A percentile compares a stretch with the other conserved stretches of the same genome.
These are phyloP conservation scores for Saprolegnia parasitica DNA, from an alignment of 352 stramenopile genomes.

Conservation along the genomic window DNA sequence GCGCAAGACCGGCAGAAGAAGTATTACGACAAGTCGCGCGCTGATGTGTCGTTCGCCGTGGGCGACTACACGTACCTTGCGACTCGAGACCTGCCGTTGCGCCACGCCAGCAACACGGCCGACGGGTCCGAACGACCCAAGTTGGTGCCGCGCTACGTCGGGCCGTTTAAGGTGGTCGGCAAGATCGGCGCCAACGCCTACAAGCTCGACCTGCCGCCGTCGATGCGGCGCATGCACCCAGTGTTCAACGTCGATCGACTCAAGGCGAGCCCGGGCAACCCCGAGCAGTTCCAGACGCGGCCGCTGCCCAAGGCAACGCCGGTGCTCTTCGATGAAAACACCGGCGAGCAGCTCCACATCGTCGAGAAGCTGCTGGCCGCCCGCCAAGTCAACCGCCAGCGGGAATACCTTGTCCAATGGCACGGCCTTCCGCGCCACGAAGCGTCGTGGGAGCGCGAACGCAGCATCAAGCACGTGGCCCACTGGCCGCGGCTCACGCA, in stretches of 20 bases:
- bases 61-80: constrained; percentile 3
- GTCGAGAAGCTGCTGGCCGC: neutral
- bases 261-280: neutral
- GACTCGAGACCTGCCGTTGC: constrained; percentile 4
- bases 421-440: constrained; percentile 5
- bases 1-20: constrained; percentile 4
- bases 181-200: neutral
- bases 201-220: neutral
- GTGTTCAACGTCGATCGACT: neutral
- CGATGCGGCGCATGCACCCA: neutral
- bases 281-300: neutral
- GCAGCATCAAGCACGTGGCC: too few species aligned
- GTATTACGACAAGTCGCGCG: constrained; percentile 17
- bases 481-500: too few species aligned
- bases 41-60: constrained; percentile 1
- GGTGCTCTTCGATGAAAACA: neutral
- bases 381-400: constrained; percentile 10
- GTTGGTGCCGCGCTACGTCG: constrained; percentile 2
- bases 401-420: constrained; percentile 17
- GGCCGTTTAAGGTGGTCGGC: neutral
- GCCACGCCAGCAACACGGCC: neutral
- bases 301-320: constrained; percentile 4
- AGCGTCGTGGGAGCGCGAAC: constrained; percentile 23
- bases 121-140: neutral
- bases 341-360: neutral